phyloP scores from a whole-genome alignment of 2,329 filamentous ascomycete genomes.

The Talaromyces sp. region DNA sequence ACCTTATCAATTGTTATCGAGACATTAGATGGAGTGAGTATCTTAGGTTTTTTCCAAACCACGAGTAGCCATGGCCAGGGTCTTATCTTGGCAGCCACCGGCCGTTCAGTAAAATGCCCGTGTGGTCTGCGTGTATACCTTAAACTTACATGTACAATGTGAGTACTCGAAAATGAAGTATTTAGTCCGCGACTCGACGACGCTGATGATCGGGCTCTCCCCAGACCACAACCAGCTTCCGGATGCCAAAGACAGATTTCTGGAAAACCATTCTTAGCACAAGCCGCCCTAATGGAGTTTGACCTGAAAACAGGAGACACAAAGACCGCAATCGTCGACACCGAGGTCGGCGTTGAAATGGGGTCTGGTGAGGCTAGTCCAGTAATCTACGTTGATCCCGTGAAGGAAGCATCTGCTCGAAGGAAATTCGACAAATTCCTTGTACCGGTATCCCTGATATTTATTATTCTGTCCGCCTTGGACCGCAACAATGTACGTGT shows the following conservation, averaged over 20 bases:
- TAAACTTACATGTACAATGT: not conserved
- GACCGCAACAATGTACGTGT: constrained; percentile 5
- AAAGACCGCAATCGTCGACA: not conserved
- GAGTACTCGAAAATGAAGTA: not conserved
- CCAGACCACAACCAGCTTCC: no score
- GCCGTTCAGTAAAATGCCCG: not conserved
- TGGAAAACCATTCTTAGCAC: not conserved
- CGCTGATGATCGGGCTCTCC: not conserved
- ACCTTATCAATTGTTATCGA: not conserved
- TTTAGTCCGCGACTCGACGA: not conserved
- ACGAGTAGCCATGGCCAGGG: not conserved
- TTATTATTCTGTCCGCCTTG: constrained; percentile 2
- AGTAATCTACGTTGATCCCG: constrained; percentile 1
- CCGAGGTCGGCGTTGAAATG: not conserved
- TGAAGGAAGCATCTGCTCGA: not conserved
- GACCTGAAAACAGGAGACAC: not conserved
- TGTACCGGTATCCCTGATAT: not conserved
- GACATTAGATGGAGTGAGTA: not conserved
- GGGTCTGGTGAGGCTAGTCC: not conserved
- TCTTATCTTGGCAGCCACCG: not conserved
- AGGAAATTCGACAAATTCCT: constrained; percentile 7
- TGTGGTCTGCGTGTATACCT: not conserved
- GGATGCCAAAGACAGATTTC: not conserved
- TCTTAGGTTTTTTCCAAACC: not conserved
- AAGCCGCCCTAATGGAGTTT: not conserved